Percentiles rank a stretch among this genome's conserved stretches.
Conservation (phyloP, 441 rosid genomes). For the Bocquillonia castaneifolia region DNA sequence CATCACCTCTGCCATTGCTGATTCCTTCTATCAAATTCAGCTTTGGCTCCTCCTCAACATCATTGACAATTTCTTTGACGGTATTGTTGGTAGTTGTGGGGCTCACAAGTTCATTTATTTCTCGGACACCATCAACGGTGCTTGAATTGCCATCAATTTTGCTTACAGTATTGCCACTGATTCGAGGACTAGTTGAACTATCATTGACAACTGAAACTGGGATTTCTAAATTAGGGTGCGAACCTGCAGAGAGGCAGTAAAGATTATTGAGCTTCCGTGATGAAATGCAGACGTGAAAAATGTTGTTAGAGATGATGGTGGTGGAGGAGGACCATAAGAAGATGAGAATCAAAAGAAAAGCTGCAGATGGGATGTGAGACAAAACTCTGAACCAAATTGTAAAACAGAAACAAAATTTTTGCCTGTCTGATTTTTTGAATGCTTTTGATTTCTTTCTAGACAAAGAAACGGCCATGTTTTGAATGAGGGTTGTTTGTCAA, state of each 20-base stretch:
- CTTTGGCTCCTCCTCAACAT: conserved; percentile 7
- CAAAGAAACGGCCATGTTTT: conserved; percentile 47
- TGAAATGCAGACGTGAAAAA: conserved; percentile 66
- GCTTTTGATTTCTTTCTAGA: conserved; percentile 46
- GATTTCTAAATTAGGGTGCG: conserved; percentile 47
- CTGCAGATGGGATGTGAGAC: conserved; percentile 39
- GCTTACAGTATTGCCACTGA: not conserved
- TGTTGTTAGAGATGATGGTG: conserved; percentile 58
- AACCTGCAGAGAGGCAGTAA: conserved; percentile 80
- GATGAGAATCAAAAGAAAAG: conserved; percentile 43
- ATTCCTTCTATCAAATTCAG: conserved; percentile 11
- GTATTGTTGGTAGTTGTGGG: not conserved
- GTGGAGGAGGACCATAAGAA: conserved; percentile 73
- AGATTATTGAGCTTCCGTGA: conserved; percentile 70
- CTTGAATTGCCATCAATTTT: conserved; percentile 1
- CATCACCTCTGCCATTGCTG: conserved; percentile 26
- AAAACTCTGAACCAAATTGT: conserved; percentile 34
- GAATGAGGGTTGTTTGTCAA: not conserved
- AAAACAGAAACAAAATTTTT: conserved; percentile 22
- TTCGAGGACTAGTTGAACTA: conserved; percentile 14
- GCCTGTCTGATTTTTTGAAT: conserved; percentile 32
- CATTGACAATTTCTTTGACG: conserved; percentile 16
- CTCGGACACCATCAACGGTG: not conserved
- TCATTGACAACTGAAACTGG: conserved; percentile 29
- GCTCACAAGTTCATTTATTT: not conserved